Evolutionary conservation across 441 rosid species (phyloP), one percentile per base, ranked within the genome.

Genomic region (Lepidium campestre): DNA sequence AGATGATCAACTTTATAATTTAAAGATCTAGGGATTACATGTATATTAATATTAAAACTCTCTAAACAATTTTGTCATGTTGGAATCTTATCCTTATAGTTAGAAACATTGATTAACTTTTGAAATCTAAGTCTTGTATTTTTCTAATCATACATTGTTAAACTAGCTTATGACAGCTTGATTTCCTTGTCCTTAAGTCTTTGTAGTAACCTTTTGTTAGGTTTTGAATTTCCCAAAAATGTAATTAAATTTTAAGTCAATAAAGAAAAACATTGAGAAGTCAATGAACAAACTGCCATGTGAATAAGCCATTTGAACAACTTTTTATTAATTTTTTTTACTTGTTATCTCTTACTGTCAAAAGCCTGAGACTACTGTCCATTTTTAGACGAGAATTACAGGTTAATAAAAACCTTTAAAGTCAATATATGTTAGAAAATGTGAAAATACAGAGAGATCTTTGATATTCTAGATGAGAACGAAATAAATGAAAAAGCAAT

Each of bases 201-300:
- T 67, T 61, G 77, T 67, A 67, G 47, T 46, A 13, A 14, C 53
- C 69, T 67, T 60, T 67, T 73, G 73, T 60, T 66, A 73, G 73
- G 77, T 67, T 73, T 73, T 61, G 65, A 73, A 61, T 67, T 73
- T 61, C 60, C 48, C 60, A 11, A 63, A 7, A 44, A 34, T 20
- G 34, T 40, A 19, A 39, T 49, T 40, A 40, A 19, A 42, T 29
- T 25, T 52, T 1, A 59, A 66, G 62, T 73, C 72, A 66, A 53
- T 52, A 59, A 58, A 66, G 62, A 72, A 64, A 72, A 64, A 64
- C 40, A 34, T 27, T 58, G 48, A 59, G 27, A 73, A 66, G 77
- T 73, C 76, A 73, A 73, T 73, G 62, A 73, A 42, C 57, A 73
- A 67, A 67, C 52, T 66, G 72, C 64, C 68, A 66, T 67, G 31